phyloP scores from a whole-genome alignment of 2,329 filamentous ascomycete genomes.

The Rosellinia necatrix region DNA sequence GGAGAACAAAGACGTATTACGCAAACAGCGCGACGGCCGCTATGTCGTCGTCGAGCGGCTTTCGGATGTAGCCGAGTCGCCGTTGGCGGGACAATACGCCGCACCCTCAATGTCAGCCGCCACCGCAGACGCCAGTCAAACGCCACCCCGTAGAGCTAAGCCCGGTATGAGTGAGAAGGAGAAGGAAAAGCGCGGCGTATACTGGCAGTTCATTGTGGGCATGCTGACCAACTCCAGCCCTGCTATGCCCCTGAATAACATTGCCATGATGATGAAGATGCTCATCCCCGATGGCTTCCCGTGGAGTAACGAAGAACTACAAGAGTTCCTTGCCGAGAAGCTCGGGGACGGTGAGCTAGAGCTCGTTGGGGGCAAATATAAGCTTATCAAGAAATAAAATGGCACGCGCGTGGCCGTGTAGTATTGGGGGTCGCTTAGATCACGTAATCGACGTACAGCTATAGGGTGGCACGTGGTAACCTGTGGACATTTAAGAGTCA shows the following conservation, averaged over 20 bases:
- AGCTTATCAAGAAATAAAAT: conserved; percentile 61
- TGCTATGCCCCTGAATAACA: conserved; percentile 77
- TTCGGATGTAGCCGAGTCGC: conserved; percentile 42
- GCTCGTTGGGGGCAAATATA: conserved; percentile 72
- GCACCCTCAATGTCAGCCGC: conserved; percentile 29
- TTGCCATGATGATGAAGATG: conserved; percentile 95
- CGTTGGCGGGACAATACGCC: conserved; percentile 37
- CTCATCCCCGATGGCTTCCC: conserved; percentile 85
- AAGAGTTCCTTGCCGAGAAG: conserved; percentile 79
- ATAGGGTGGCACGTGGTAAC: conserved; percentile 4
- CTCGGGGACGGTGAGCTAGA: conserved; percentile 73
- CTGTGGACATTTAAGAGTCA: background rate
- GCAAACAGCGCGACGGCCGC: conserved; percentile 56
- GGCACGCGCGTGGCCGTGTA: background rate
- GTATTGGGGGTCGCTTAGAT: conserved; percentile 14
- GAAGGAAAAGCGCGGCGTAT: conserved; percentile 65
- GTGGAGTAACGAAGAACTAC: conserved; percentile 86
- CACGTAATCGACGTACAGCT: conserved; percentile 13
- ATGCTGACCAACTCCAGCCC: conserved; percentile 92
- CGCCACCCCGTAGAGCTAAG: conserved; percentile 55
- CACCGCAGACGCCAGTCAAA: conserved; percentile 35
- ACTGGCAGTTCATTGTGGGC: conserved; percentile 89
- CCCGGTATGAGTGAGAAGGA: conserved; percentile 66
- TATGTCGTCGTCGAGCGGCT: conserved; percentile 73
- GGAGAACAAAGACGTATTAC: conserved; percentile 70